phyloP scores from a whole-genome alignment of 2,329 filamentous ascomycete species.

The Ophiostoma sp. region DNA sequence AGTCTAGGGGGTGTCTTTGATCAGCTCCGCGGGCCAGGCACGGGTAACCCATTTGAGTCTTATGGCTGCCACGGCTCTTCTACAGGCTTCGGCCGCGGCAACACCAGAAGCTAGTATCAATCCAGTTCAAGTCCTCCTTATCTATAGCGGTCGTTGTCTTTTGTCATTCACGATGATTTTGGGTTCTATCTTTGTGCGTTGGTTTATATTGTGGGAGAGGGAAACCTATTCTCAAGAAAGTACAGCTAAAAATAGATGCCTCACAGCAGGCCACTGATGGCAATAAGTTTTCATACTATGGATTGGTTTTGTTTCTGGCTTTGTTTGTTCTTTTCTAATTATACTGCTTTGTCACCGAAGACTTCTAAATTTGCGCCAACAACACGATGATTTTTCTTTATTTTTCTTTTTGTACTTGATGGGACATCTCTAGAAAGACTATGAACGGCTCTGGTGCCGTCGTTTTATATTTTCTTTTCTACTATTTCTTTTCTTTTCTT shows the following conservation, averaged over 20 bases:
- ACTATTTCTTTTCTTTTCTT: background rate
- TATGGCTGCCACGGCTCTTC: background rate
- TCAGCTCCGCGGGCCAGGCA: background rate
- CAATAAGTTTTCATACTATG: background rate
- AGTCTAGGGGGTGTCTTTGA: background rate
- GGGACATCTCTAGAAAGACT: no score
- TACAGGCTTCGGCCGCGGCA: background rate
- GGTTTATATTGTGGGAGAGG: background rate
- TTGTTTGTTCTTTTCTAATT: background rate
- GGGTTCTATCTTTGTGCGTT: background rate
- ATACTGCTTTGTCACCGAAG: background rate
- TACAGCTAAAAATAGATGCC: background rate
- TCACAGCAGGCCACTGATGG: background rate
- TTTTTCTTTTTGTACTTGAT: no score
- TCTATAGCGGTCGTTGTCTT: background rate
- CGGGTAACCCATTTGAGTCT: background rate
- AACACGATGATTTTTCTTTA: no score
- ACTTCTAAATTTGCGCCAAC: no score
- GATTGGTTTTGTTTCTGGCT: background rate
- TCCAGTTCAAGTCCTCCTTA: no score
- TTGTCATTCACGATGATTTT: constrained; percentile 10
- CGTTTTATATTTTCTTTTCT: background rate
- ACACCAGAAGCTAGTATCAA: background rate
- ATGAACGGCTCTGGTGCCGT: no score
- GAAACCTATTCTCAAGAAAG: background rate